Base-by-base conservation (phyloP, 352 stramenopile genomes). In the Proteromonas lacertae region DNA sequence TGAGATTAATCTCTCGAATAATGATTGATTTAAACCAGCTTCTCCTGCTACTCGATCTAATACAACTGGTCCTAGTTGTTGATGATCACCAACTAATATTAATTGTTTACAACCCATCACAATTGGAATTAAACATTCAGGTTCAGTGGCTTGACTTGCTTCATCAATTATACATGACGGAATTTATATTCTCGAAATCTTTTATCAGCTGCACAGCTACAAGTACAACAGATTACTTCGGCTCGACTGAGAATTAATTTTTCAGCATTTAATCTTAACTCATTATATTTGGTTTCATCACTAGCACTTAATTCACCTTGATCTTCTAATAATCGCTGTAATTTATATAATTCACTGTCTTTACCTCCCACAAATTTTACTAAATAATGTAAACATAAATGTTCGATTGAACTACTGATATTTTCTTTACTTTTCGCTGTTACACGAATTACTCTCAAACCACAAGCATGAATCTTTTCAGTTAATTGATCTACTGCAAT, bases 181-280 rank as follows among this genome's bases (percentile, higher is more conserved):
- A 98, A 99, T 19, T 76, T 66, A 49, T 93, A 92, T 47, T 92
- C 92, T 32, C 77, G 78, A 5, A 98, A 48, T n/a, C 84, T 72
- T 5, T 75, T 73, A 47, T 98, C 88, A 12, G 79, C 84, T 8
- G 86, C 82, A 36, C 81, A 80, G 3, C 93, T 79, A 57, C 87
- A 98, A 8, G 88, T 99, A 29, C 71, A 92, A 52, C 88, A 99
- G 41, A 99, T 95, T 2, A 98, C 87, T 50, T 98, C 83, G 0
- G 86, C 86, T 0, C 77, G 75, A 41, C 93, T 71, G 6, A 99
- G 56, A 34, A 98, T 83, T 41, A 93, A 74, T n/a, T 69, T 63
- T 33, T 56, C 50, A 14, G 46, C 35, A 25, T 38, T 12, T 24
- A 49, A 60, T 44, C 83, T 77, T 18, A 94, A 51, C 12, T 65